phyloP scores from a whole-genome alignment of 352 stramenopile species.

The Thalassiosira hispida region DNA sequence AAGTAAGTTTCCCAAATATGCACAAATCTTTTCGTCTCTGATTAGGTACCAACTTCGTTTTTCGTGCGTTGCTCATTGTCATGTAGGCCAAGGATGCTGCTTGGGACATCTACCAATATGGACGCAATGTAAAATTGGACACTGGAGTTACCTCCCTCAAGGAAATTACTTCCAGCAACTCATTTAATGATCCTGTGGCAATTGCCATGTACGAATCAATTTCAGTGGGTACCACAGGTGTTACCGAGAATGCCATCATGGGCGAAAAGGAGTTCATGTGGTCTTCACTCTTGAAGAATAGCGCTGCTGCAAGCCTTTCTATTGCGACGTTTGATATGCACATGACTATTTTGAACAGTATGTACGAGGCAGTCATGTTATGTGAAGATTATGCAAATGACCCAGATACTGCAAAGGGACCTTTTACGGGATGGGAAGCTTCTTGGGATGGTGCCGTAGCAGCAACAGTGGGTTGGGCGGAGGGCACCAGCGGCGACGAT shows the following conservation, averaged over 20 bases:
- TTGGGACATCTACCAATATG: constrained; percentile 77
- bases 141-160: constrained; percentile 48
- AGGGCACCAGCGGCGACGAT: constrained; percentile 7
- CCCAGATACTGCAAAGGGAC: not conserved
- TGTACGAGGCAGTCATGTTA: constrained; percentile 60
- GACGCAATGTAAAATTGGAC: constrained; percentile 63
- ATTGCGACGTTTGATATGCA: constrained; percentile 74
- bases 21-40: not conserved
- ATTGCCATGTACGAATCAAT: constrained; percentile 21
- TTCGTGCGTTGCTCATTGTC: not conserved
- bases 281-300: constrained; percentile 41
- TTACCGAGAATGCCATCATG: constrained; percentile 42
- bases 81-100: constrained; percentile 61
- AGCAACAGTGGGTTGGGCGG: constrained; percentile 42
- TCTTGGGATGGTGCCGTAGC: constrained; percentile 56
- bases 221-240: constrained; percentile 19
- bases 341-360: constrained; percentile 56
- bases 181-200: constrained; percentile 9
- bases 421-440: constrained; percentile 9
- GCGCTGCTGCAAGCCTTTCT: constrained; percentile 53
- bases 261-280: constrained; percentile 41
- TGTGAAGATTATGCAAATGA: constrained; percentile 19
- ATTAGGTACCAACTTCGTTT: not conserved
- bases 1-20: constrained; percentile 42
- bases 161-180: constrained; percentile 28